These are phyloP conservation scores for Euphorbia celastroides DNA, from an alignment of 441 rosid genomes.

Conservation along the genomic window DNA sequence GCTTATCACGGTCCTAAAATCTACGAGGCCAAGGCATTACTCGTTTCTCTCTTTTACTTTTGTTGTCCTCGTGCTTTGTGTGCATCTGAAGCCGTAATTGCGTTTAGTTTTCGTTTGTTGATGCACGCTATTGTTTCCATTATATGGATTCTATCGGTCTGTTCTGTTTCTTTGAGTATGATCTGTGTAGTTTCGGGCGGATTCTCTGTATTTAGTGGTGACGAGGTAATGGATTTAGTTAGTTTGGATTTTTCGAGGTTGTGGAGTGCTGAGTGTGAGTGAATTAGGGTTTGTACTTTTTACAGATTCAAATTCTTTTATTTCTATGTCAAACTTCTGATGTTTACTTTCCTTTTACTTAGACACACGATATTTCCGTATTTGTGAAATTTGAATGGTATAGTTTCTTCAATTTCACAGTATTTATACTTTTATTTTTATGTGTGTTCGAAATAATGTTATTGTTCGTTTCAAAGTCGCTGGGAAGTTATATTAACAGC, in stretches of 20 bases:
- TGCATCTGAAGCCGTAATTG: background rate
- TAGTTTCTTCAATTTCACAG: background rate
- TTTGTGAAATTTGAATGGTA: background rate
- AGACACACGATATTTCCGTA: background rate
- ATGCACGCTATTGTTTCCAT: background rate
- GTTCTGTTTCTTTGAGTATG: too few relatives aligned
- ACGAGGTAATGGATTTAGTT: background rate
- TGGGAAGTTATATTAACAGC: background rate
- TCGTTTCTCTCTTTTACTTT: constrained; percentile 4
- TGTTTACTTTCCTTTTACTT: background rate
- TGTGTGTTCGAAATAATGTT: constrained; percentile 3
- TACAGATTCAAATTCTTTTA: background rate
- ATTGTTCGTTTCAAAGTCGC: too few relatives aligned
- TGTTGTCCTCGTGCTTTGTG: background rate
- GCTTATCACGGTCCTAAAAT: constrained; percentile 99
- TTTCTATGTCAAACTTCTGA: background rate
- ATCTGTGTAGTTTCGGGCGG: too few relatives aligned
- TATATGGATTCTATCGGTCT: background rate
- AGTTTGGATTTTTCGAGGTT: background rate
- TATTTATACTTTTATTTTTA: background rate
- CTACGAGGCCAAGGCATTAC: constrained; percentile 89
- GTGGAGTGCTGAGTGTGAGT: background rate
- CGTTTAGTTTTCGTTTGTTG: background rate
- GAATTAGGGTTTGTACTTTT: constrained; percentile 14
- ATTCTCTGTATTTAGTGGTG: background rate